Conservation (phyloP, 192 early-diverging fungal genomes). For the Coemansia nantahalensis region DNA sequence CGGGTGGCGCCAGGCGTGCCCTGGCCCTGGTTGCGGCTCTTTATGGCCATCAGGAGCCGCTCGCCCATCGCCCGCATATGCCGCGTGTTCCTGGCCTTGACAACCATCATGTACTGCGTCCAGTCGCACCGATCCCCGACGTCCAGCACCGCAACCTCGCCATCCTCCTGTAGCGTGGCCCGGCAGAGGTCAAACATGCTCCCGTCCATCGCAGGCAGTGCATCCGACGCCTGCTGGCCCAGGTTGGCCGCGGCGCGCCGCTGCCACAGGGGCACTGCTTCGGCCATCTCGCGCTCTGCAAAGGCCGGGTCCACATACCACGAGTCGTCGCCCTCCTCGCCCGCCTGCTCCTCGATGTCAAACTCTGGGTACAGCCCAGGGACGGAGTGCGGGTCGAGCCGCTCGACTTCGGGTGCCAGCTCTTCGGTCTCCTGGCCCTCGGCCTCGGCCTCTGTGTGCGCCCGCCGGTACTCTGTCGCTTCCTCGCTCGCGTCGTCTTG, state of each 20-base stretch:
- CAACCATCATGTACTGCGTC: slow-evolving; percentile 35
- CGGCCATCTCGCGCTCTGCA: not conserved
- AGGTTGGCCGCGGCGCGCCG: slow-evolving; percentile 27
- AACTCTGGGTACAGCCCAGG: slow-evolving; percentile 44
- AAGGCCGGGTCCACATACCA: slow-evolving; percentile 43
- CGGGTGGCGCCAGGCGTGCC: slow-evolving; percentile 8
- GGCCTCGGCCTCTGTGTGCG: not conserved
- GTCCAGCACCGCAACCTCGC: slow-evolving; percentile 22
- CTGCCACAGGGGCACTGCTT: slow-evolving; percentile 33
- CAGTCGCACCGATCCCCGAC: slow-evolving; percentile 36
- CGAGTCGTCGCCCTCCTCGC: slow-evolving; percentile 29
- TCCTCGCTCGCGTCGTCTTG: slow-evolving; percentile 41
- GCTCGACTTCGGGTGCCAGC: slow-evolving; percentile 35
- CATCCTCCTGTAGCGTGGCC: slow-evolving; percentile 14
- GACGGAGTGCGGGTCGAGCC: slow-evolving; percentile 33
- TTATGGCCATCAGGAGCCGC: slow-evolving; percentile 34
- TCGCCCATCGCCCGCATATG: slow-evolving; percentile 51
- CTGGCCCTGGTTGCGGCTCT: slow-evolving; percentile 20
- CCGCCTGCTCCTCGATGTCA: slow-evolving; percentile 1
- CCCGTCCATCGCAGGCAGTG: slow-evolving; percentile 5
- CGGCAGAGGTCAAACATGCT: slow-evolving; percentile 43
- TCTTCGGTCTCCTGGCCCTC: slow-evolving; percentile 8
- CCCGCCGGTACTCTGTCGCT: slow-evolving; percentile 21
- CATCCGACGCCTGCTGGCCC: slow-evolving; percentile 1
- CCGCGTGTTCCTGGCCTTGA: slow-evolving; percentile 39